Evolutionary conservation across 805 yeast genomes (phyloP).

Genomic region (Kazachstania africana): DNA sequence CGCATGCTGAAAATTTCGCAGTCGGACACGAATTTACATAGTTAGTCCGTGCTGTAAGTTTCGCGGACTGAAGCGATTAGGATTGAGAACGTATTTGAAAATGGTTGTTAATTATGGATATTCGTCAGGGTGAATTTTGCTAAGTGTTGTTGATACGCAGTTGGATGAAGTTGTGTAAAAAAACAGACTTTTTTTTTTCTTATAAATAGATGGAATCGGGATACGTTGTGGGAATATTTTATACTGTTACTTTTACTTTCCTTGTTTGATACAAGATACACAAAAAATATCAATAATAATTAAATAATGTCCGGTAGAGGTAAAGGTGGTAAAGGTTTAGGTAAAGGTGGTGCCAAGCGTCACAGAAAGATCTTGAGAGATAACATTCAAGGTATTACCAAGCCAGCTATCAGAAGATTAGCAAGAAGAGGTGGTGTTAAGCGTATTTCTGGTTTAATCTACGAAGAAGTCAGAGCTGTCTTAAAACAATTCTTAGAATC

Average conservation of each 20-base stretch:
- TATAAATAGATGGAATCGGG: too few species aligned
- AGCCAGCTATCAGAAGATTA: conserved; percentile 99
- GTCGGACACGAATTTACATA: conserved; percentile 5
- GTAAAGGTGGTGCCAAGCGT: conserved; percentile 99
- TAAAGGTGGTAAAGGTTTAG: conserved; percentile 99
- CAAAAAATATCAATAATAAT: conserved; percentile 4
- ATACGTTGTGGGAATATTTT: too few species aligned
- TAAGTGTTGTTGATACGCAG: too few species aligned
- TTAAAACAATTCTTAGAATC: conserved; percentile 90
- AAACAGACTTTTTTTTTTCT: too few species aligned
- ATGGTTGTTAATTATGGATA: too few species aligned
- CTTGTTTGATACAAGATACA: not conserved
- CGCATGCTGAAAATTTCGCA: conserved; percentile 15
- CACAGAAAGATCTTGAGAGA: conserved; percentile 99
- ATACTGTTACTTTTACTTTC: not conserved
- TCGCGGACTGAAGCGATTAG: too few species aligned
- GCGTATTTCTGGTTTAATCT: conserved; percentile 97
- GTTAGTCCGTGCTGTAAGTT: conserved; percentile 8
- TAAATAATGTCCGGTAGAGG: conserved; percentile 93
- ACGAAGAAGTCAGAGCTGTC: conserved; percentile 97
- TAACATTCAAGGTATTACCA: conserved; percentile 98
- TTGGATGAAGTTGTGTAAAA: too few species aligned
- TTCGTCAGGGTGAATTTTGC: too few species aligned
- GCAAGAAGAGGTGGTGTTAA: conserved; percentile 99
- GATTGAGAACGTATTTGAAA: too few species aligned